phyloP scores from a whole-genome alignment of 768 basidiomycete genomes.

The Trametes coccinea region DNA sequence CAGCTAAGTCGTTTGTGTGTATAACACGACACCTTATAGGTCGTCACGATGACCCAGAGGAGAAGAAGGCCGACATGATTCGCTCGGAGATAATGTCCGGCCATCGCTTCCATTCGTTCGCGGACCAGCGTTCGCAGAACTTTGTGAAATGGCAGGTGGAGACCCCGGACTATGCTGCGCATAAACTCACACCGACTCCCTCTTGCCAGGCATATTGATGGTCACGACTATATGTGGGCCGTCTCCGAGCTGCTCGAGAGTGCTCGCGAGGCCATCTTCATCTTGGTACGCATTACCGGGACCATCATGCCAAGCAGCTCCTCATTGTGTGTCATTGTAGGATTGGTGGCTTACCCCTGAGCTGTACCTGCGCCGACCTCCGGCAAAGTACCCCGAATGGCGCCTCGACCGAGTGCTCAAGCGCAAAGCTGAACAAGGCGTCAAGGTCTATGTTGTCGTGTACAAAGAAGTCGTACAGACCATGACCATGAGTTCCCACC shows the following conservation, averaged over 20 bases:
- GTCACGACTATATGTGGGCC: slow-evolving; percentile 97
- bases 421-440: slow-evolving; percentile 90
- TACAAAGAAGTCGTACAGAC: slow-evolving; percentile 97
- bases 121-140: slow-evolving; percentile 66
- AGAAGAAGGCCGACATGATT: slow-evolving; percentile 68
- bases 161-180: neutral
- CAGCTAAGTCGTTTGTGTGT: neutral
- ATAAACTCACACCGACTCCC: neutral
- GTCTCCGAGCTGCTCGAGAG: slow-evolving; percentile 85
- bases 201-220: slow-evolving; percentile 75
- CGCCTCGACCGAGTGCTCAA: slow-evolving; percentile 83
- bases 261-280: slow-evolving; percentile 84
- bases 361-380: slow-evolving; percentile 90
- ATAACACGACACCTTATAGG: slow-evolving; percentile 23
- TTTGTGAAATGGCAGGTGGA: slow-evolving; percentile 76
- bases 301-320: neutral
- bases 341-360: slow-evolving; percentile 97
- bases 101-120: slow-evolving; percentile 89
- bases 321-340: slow-evolving; percentile 33
- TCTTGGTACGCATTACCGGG: slow-evolving; percentile 52
- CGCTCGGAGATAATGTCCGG: slow-evolving; percentile 70
- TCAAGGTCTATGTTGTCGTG: slow-evolving; percentile 87
- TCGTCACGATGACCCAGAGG: slow-evolving; percentile 77
- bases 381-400: slow-evolving; percentile 83
- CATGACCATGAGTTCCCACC: slow-evolving; percentile 85